phyloP scores from a whole-genome alignment of 2,329 filamentous ascomycete species.

The Alternaria longipes region DNA sequence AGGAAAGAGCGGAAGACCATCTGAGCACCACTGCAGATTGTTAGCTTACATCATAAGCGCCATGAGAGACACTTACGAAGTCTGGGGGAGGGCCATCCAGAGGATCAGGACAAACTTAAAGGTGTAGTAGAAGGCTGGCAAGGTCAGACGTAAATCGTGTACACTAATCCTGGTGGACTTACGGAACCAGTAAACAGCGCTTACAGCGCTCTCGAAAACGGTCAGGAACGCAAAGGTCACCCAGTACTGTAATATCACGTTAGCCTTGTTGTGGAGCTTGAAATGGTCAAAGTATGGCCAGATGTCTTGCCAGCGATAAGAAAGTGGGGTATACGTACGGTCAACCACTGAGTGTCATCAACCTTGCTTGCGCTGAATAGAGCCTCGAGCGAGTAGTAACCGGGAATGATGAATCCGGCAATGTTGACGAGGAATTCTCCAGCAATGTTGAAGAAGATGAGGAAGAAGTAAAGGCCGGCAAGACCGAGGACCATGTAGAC shows the following conservation, averaged over 20 bases:
- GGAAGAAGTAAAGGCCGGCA: constrained; percentile 83
- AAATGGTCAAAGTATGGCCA: neutral
- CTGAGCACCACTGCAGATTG: constrained; percentile 79
- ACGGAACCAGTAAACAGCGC: constrained; percentile 89
- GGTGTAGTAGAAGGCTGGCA: constrained; percentile 91
- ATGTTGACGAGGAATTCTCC: constrained; percentile 89
- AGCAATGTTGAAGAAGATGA: constrained; percentile 91
- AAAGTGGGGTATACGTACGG: constrained; percentile 49
- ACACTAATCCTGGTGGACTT: constrained; percentile 26
- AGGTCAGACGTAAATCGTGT: constrained; percentile 20
- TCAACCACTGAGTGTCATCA: constrained; percentile 85
- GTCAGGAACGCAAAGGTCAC: constrained; percentile 85
- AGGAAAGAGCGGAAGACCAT: constrained; percentile 97
- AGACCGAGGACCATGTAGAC: constrained; percentile 82
- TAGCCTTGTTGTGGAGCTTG: constrained; percentile 19
- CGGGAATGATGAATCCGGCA: constrained; percentile 82
- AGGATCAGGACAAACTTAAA: constrained; percentile 99
- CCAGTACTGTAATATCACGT: constrained; percentile 71
- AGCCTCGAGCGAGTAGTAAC: constrained; percentile 83
- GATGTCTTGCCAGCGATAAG: constrained; percentile 7
- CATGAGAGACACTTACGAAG: constrained; percentile 72
- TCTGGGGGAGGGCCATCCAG: constrained; percentile 96
- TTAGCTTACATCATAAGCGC: constrained; percentile 17
- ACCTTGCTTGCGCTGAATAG: constrained; percentile 75
- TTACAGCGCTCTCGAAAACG: constrained; percentile 83